Evolutionary conservation across 305 asterid species (phyloP).

Genomic region (Fraxinus greggii): DNA sequence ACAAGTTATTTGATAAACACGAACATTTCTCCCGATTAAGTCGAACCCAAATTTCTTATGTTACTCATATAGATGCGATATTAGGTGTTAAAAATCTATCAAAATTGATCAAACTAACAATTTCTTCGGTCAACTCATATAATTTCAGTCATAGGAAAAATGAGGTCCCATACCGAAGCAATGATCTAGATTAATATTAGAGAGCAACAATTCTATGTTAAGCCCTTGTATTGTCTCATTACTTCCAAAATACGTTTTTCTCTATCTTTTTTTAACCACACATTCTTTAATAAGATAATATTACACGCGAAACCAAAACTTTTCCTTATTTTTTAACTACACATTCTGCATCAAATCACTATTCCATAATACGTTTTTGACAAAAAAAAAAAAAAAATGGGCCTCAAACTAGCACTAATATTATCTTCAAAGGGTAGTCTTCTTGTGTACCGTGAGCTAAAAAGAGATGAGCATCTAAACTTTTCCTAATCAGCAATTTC

Average conservation of each 20-base stretch:
- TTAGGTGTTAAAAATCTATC: not conserved
- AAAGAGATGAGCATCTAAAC: not conserved
- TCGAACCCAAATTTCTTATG: not conserved
- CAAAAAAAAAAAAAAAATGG: no score
- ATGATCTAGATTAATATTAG: not conserved
- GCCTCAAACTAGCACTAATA: not conserved
- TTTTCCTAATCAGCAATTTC: not conserved
- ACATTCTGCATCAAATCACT: no score
- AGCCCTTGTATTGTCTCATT: no score
- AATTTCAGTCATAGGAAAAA: not conserved
- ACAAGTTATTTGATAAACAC: not conserved
- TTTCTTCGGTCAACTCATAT: not conserved
- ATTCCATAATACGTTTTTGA: no score
- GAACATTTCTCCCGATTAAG: not conserved
- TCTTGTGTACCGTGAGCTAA: conserved; percentile 4
- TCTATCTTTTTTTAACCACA: no score
- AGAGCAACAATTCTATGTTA: not conserved
- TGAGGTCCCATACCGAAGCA: not conserved
- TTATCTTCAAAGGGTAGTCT: not conserved
- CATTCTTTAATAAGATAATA: no score
- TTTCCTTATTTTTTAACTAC: no score
- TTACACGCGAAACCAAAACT: no score
- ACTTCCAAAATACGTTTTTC: no score
- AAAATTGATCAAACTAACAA: not conserved
- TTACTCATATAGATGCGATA: not conserved